Conservation (phyloP, 1,284 basidiomycete genomes). For the Puccinia coronata region DNA sequence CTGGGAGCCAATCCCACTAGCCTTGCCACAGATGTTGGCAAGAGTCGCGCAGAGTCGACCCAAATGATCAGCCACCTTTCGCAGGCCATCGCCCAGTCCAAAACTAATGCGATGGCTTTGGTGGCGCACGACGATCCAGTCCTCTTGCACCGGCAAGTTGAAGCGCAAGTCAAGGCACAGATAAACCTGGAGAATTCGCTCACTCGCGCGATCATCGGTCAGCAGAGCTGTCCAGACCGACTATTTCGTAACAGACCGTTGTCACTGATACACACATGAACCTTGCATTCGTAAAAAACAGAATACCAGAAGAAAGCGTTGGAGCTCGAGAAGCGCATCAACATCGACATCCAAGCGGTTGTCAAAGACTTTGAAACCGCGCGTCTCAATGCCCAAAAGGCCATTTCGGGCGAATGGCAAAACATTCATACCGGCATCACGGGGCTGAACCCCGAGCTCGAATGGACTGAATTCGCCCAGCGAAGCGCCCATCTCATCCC, state of each 20-base stretch:
- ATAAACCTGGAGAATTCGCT: conserved; percentile 53
- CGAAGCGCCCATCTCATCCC: conserved; percentile 93
- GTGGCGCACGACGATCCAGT: conserved; percentile 55
- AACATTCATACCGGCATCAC: conserved; percentile 68
- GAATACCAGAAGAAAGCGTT: conserved; percentile 52
- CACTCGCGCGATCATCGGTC: conserved; percentile 1
- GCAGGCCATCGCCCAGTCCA: conserved; percentile 22
- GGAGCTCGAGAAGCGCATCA: conserved; percentile 52
- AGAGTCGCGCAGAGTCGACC: conserved; percentile 43
- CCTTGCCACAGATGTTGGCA: conserved; percentile 40
- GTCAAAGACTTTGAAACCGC: conserved; percentile 52
- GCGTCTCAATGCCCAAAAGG: background rate
- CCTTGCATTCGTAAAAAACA: conserved; percentile 51
- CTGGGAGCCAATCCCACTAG: conserved; percentile 7
- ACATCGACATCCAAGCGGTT: conserved; percentile 52
- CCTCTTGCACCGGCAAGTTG: conserved; percentile 52
- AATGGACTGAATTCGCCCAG: conserved; percentile 95
- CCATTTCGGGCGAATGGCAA: conserved; percentile 33
- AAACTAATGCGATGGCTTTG: conserved; percentile 46
- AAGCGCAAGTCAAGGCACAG: conserved; percentile 54
- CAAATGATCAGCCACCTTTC: conserved; percentile 28
- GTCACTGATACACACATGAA: background rate
- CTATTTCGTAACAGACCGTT: background rate
- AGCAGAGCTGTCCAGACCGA: background rate
- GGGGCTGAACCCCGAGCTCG: conserved; percentile 81